phyloP scores from a whole-genome alignment of 768 basidiomycete species.

The Pleurotus citrinopileatus region DNA sequence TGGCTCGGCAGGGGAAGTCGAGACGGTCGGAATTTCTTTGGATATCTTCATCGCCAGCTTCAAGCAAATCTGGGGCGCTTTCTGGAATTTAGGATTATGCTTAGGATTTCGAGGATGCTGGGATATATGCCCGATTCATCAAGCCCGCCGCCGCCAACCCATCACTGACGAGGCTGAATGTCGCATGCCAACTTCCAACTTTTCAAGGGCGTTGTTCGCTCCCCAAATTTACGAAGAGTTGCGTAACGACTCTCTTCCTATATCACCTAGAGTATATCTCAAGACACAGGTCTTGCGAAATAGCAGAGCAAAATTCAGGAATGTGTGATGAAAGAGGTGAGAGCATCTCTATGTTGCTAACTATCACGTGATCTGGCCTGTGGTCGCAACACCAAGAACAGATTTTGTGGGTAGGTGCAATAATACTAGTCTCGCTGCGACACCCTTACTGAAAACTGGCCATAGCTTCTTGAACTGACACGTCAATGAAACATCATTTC shows the following conservation, averaged over 20 bases:
- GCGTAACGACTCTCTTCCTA: slow-evolving; percentile 24
- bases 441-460: no score
- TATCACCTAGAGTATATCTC: no score
- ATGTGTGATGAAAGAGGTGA: slow-evolving; percentile 23
- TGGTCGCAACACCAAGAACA: no score
- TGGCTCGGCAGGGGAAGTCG: no score
- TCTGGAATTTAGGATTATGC: slow-evolving; percentile 20
- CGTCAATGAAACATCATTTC: no score
- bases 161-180: slow-evolving; percentile 27
- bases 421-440: no score
- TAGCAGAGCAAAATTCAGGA: slow-evolving; percentile 22
- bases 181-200: slow-evolving; percentile 20
- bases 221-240: slow-evolving; percentile 24
- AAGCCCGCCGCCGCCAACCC: slow-evolving; percentile 25
- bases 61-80: slow-evolving; percentile 21
- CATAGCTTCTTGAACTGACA: no score
- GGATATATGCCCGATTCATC: slow-evolving; percentile 25
- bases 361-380: no score
- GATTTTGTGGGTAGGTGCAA: no score
- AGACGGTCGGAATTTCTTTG: slow-evolving; percentile 10
- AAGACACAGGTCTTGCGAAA: slow-evolving; percentile 13
- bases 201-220: slow-evolving; percentile 23
- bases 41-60: slow-evolving; percentile 15
- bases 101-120: slow-evolving; percentile 21
- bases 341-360: no score